Evolutionary conservation across 1,139 yeast species (phyloP).

Genomic region (Hemisphaericaspora xylofermentans): DNA sequence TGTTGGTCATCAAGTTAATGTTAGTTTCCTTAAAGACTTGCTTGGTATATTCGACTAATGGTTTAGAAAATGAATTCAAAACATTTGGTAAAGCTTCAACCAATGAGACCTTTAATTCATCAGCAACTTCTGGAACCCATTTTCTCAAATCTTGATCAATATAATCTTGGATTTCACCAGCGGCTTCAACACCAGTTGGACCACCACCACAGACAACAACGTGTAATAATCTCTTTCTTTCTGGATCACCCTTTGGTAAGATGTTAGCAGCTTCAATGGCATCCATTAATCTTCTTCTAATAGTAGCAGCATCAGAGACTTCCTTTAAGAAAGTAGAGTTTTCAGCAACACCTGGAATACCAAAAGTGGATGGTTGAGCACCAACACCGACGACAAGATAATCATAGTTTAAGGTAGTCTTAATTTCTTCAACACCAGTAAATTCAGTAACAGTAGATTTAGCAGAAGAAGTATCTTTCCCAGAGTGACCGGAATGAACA

Average conservation of each 20-base stretch:
- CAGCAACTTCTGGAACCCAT: slow-evolving; percentile 85
- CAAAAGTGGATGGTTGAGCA: slow-evolving; percentile 88
- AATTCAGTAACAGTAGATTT: slow-evolving; percentile 47
- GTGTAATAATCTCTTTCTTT: slow-evolving; percentile 76
- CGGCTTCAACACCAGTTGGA: slow-evolving; percentile 95
- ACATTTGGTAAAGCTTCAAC: slow-evolving; percentile 93
- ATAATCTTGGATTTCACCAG: slow-evolving; percentile 93
- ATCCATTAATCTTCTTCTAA: slow-evolving; percentile 75
- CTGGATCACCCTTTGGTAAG: slow-evolving; percentile 70
- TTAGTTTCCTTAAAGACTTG: slow-evolving; percentile 76
- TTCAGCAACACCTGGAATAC: slow-evolving; percentile 90
- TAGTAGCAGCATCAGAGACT: slow-evolving; percentile 75
- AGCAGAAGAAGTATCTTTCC: slow-evolving; percentile 52
- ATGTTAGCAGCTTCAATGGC: slow-evolving; percentile 81
- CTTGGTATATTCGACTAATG: slow-evolving; percentile 81
- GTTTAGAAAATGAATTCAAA: slow-evolving; percentile 81
- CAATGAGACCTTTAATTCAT: slow-evolving; percentile 77
- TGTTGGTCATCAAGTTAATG: slow-evolving; percentile 74
- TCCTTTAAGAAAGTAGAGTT: slow-evolving; percentile 85
- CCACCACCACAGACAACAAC: slow-evolving; percentile 95
- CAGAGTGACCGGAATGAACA: slow-evolving; percentile 52
- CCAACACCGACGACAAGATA: slow-evolving; percentile 89
- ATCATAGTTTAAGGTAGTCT: slow-evolving; percentile 61
- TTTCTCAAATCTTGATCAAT: slow-evolving; percentile 84
- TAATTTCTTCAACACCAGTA: slow-evolving; percentile 42